Percentiles rank a stretch among this genome's conserved stretches.
phyloP scores from a whole-genome alignment of 2,329 filamentous ascomycete species.

The Clonostachys solani region DNA sequence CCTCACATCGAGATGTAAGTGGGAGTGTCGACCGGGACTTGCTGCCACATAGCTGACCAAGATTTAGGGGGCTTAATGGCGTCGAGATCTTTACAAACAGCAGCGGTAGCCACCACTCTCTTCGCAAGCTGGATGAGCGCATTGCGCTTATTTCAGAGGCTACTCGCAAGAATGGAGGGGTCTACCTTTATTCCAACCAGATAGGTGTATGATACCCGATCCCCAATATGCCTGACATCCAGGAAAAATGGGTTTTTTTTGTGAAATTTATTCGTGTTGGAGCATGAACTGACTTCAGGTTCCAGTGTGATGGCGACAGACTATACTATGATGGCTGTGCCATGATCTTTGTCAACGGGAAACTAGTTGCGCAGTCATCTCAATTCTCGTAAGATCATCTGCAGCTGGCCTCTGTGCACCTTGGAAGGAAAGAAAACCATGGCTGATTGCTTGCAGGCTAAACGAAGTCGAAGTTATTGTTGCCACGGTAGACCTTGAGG shows the following conservation, averaged over 20 bases:
- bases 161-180: constrained; percentile 56
- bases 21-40: no score
- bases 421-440: no score
- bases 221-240: no score
- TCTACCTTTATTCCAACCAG: constrained; percentile 39
- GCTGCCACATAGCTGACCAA: no score
- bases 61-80: constrained; percentile 45
- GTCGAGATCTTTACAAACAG: constrained; percentile 71
- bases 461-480: constrained; percentile 54
- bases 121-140: constrained; percentile 60
- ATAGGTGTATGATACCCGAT: no score
- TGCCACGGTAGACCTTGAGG: constrained; percentile 65
- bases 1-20: no score
- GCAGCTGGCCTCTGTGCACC: no score
- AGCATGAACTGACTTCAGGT: no score
- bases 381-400: constrained; percentile 38
- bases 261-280: no score
- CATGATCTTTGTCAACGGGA: no score
- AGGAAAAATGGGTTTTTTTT: no score
- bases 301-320: no score
- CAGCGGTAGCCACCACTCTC: constrained; percentile 58
- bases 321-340: neutral
- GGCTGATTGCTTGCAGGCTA: constrained; percentile 17
- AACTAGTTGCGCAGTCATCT: constrained; percentile 47
- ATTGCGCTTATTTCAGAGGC: constrained; percentile 62